phyloP scores from a whole-genome alignment of 106 monocot genomes.

The Apostasia ramifera region DNA sequence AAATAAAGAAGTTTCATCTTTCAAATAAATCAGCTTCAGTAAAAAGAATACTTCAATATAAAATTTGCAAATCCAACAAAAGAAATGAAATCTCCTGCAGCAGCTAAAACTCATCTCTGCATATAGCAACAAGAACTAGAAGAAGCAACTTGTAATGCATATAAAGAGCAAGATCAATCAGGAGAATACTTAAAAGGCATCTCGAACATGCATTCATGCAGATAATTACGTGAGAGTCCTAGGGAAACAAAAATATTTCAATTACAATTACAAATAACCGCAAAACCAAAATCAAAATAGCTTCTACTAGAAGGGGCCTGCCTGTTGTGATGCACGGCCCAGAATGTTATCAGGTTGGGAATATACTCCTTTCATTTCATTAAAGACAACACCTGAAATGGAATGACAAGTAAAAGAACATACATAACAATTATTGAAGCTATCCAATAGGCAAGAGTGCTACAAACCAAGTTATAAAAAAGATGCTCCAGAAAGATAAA shows the following conservation, averaged over 20 bases:
- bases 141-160: no score
- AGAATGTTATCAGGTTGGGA: constrained; percentile 97
- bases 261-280: neutral
- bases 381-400: constrained; percentile 93
- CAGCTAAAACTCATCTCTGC: neutral
- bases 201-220: no score
- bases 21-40: neutral
- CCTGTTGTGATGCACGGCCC: constrained; percentile 74
- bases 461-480: neutral
- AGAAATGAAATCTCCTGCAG: neutral
- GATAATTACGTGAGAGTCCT: neutral
- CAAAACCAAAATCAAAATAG: neutral
- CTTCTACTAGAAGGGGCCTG: constrained; percentile 14
- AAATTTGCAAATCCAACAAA: neutral
- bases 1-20: neutral
- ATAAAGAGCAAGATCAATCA: neutral
- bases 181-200: neutral
- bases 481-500: neutral
- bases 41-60: neutral
- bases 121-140: neutral
- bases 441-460: no score
- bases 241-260: neutral
- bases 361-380: constrained; percentile 99
- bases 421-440: no score
- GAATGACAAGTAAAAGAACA: neutral